Evolutionary conservation across 345 rosid species (phyloP).

Genomic region (Eutrema heterophyllum): DNA sequence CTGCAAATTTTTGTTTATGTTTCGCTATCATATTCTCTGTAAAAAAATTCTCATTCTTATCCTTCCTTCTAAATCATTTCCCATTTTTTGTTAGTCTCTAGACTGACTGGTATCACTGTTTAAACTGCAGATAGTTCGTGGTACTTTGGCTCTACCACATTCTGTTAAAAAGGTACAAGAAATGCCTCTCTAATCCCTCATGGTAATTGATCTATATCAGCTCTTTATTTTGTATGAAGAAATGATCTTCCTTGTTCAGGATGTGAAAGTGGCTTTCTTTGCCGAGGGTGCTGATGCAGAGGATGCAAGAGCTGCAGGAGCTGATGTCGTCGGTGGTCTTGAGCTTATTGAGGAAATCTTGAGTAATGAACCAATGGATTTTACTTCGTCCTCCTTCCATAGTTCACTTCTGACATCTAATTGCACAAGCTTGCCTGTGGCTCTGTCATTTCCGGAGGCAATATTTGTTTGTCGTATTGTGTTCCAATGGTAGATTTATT

Average conservation of each 20-base stretch:
- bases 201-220: not conserved
- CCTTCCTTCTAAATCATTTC: not conserved
- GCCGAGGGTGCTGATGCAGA: constrained; percentile 95
- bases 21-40: not conserved
- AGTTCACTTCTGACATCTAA: not conserved
- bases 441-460: not conserved
- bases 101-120: constrained; percentile 4
- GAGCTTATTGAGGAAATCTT: constrained; percentile 83
- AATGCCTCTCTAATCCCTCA: constrained; percentile 1
- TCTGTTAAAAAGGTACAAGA: constrained; percentile 72
- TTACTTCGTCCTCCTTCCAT: not conserved
- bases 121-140: constrained; percentile 81
- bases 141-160: constrained; percentile 79
- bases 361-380: constrained; percentile 41
- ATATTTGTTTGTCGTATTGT: not conserved
- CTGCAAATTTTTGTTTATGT: not conserved
- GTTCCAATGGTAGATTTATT: not conserved
- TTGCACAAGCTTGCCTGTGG: not conserved
- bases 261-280: constrained; percentile 80
- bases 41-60: not conserved
- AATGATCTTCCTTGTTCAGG: constrained; percentile 43
- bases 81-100: not conserved
- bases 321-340: constrained; percentile 87
- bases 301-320: constrained; percentile 95
- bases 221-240: not conserved